These are phyloP conservation scores for Penicillium sp. DNA, from an alignment of 2,329 filamentous ascomycete species.

Conservation along the genomic window DNA sequence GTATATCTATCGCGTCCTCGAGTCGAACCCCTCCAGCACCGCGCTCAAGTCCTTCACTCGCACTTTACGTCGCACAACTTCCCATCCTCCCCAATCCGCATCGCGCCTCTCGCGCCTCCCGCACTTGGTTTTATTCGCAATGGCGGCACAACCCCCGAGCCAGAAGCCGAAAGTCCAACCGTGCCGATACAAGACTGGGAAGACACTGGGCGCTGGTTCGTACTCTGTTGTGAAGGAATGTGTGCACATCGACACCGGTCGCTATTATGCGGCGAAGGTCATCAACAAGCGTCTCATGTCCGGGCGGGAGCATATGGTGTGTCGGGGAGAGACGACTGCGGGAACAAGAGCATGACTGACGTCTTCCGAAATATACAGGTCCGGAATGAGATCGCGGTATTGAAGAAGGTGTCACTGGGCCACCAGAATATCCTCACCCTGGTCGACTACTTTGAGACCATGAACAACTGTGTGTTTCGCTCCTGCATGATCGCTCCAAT, in stretches of 20 bases:
- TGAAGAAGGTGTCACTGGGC: conserved; percentile 98
- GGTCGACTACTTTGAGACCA: conserved; percentile 98
- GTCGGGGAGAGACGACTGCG: conserved; percentile 1
- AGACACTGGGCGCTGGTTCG: conserved; percentile 92
- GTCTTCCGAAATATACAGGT: conserved; percentile 54
- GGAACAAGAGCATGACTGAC: conserved; percentile 7
- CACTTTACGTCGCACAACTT: not conserved
- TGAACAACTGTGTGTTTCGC: conserved; percentile 77
- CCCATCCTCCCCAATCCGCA: not conserved
- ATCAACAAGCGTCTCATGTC: conserved; percentile 99
- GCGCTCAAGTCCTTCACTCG: not conserved
- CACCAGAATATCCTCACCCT: conserved; percentile 97
- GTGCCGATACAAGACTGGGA: conserved; percentile 97
- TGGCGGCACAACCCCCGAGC: conserved; percentile 31
- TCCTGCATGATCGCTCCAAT: not conserved
- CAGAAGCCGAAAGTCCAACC: conserved; percentile 73
- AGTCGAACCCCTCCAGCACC: not conserved
- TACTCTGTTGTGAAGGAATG: conserved; percentile 99
- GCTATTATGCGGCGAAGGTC: conserved; percentile 98
- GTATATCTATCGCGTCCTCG: not conserved
- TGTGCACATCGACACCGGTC: conserved; percentile 94
- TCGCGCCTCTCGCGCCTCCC: not conserved
- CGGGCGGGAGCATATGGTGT: conserved; percentile 94
- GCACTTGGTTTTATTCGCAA: conserved; percentile 13
- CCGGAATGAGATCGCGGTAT: conserved; percentile 94